phyloP scores from a whole-genome alignment of 352 stramenopile species.

The Discostella stelligera region DNA sequence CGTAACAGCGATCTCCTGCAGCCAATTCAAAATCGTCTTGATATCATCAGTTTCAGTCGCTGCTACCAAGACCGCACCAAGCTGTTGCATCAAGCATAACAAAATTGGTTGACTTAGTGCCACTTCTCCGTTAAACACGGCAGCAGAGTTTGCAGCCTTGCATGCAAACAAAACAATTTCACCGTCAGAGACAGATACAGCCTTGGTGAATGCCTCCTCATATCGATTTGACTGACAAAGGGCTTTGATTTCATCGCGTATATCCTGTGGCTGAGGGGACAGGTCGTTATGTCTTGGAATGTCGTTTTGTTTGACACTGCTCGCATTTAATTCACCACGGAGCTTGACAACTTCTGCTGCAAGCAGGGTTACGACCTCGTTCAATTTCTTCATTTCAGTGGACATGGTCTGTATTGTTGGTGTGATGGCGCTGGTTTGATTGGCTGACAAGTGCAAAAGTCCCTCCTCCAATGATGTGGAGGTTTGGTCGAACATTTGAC shows the following conservation, averaged over 20 bases:
- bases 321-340: slow-evolving; percentile 7
- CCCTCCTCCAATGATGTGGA: slow-evolving; percentile 45
- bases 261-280: slow-evolving; percentile 9
- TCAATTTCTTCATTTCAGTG: slow-evolving; percentile 49
- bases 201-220: slow-evolving; percentile 79
- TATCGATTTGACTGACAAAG: slow-evolving; percentile 58
- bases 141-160: slow-evolving; percentile 49
- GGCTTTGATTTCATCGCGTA: slow-evolving; percentile 58
- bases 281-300: slow-evolving; percentile 5
- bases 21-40: slow-evolving; percentile 64
- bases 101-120: slow-evolving; percentile 73
- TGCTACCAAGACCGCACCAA: slow-evolving; percentile 59
- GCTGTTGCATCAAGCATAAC: slow-evolving; percentile 79
- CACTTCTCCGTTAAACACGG: slow-evolving; percentile 52
- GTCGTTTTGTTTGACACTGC: slow-evolving; percentile 4
- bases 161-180: slow-evolving; percentile 75
- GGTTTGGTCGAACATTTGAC: slow-evolving; percentile 73
- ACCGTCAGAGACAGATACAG: slow-evolving; percentile 58
- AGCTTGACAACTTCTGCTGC: slow-evolving; percentile 47
- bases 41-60: slow-evolving; percentile 47
- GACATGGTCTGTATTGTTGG: slow-evolving; percentile 61
- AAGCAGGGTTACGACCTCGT: slow-evolving; percentile 37
- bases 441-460: slow-evolving; percentile 35
- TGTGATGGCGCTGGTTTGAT: slow-evolving; percentile 25
- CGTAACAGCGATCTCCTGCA: slow-evolving; percentile 78